Evolutionary conservation across 2,329 filamentous ascomycete species (phyloP), one percentile per base, ranked within the genome.

Genomic region (Botrytis porri): DNA sequence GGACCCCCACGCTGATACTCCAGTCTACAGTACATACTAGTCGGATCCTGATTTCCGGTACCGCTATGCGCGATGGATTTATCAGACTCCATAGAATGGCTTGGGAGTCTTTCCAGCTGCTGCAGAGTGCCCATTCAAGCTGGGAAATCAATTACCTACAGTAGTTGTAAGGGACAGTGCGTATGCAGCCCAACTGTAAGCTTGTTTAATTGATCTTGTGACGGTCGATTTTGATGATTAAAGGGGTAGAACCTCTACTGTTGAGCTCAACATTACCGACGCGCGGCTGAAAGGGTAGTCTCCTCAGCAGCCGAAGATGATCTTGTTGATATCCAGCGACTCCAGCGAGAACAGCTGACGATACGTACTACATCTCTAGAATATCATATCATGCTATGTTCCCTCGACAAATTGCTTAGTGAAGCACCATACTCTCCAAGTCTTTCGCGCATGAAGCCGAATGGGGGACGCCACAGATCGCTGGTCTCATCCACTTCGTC

Each of bases 231-330:
- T 16, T 39, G 35, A 54, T 37, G 3, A 9, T 12, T 25, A 54
- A 57, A 54, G 64, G 14, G 37, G 39, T 16, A n/a, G 35, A 10
- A 37, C 8, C 32, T n/a, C 48, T 57, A 29, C 48, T 41, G 35
- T 54, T 67, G 32, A 29, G 64, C 64, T 48, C 45, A 67, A 54
- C 35, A 41, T 16, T 39, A 16, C 64, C 35, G 22, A 16, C n/a
- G 4, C 22, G 64, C 25, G 35, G 35, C 37, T 39, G 67, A 43
- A 39, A 25, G 48, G 48, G 59, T 39, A 70, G 57, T 63, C 37
- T 39, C 45, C 69, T 63, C 57, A 64, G 51, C 57, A 63, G 32
- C 41, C 39, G 57, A 39, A 64, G 32, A 64, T 67, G 32, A 70
- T 67, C 35, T 39, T 41, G 16, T 22, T 57, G 10, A 39, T 20